Evolutionary conservation across 2,329 filamentous ascomycete species (phyloP), one percentile per base, ranked within the genome.

Genomic region (Trichoderma sp.): DNA sequence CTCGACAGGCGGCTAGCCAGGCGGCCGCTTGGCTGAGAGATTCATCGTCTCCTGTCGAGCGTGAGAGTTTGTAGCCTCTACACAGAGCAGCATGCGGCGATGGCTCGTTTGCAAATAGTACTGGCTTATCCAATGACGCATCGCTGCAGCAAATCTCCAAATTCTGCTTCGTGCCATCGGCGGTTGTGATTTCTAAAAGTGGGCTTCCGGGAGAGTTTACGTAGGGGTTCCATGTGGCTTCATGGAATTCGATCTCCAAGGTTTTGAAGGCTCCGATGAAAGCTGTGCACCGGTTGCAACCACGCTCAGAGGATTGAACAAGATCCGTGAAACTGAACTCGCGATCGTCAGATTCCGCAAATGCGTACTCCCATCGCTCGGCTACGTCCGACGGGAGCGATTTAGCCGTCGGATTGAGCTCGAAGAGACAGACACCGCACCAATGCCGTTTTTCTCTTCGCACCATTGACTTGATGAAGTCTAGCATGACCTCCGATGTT

Each of bases 351-450:
- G 30, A 30, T 5, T 61, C 60, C 16, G 54, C 52, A 65, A 69
- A 69, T 26, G 43, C 28, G 11, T 59, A 46, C 24, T 59, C 54
- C 43, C 55, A 69, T 10, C 61, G 39, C 18, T 30, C 24, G 24
- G 16, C 24, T 43, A 65, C 16, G 49, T 69, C 67, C 18, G 39
- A 58, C 28, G 28, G 14, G 32, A 69, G 52, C 6, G 60, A 24
- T 46, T 65, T 32, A 46, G 54, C 67, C 21, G 52, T 54, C 30
- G 54, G 34, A 24, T 43, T 46, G 60, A 69, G 67, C 43, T 65
- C 54, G 4, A 69, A 69, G 43, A 69, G 67, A 59, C 67, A 69
- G 37, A 13, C 67, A 24, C 67, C 60, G 60, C 67, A 69, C 49
- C 67, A 63, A 30, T 49, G 54, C 10, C 39, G 43, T 26, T 34